Percentiles rank a stretch among this genome's conserved stretches.
Evolutionary conservation across 129 eudicot genomes (phyloP).

Genomic region (Flaveria sonorensis): DNA sequence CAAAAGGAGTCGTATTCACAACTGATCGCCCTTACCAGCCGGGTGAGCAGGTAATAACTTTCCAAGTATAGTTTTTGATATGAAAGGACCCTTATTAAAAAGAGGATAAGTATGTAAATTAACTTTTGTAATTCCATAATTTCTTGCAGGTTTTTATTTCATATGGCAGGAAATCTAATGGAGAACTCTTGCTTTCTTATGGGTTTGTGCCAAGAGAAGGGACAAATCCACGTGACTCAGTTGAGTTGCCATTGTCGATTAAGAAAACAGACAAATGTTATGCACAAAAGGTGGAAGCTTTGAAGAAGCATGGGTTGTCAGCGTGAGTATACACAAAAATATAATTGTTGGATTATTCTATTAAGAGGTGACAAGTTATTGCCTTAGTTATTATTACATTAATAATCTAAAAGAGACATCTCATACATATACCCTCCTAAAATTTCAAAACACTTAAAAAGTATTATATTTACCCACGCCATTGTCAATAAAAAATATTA

Average conservation of each 20-base stretch:
- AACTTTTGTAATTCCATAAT: neutral
- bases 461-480: neutral
- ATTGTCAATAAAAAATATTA: neutral
- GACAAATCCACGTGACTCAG: slow-evolving; percentile 91
- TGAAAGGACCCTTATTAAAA: neutral
- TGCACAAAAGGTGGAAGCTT: slow-evolving; percentile 63
- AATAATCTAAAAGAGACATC: neutral
- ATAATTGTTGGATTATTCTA: neutral
- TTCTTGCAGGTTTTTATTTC: slow-evolving; percentile 85
- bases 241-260: slow-evolving; percentile 65
- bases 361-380: neutral
- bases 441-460: neutral
- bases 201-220: slow-evolving; percentile 98
- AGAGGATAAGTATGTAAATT: neutral
- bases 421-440: neutral
- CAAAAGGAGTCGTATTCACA: slow-evolving; percentile 90
- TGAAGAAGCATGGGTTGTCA: slow-evolving; percentile 78
- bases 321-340: slow-evolving; percentile 46
- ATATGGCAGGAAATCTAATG: slow-evolving; percentile 92
- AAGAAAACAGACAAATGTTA: slow-evolving; percentile 80
- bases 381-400: neutral
- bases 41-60: slow-evolving; percentile 96
- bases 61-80: neutral
- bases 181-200: slow-evolving; percentile 92
- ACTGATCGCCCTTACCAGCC: slow-evolving; percentile 94